These are phyloP conservation scores for Arthrobotrys sinensis DNA, from an alignment of 2,329 filamentous ascomycete species.

Conservation along the genomic window DNA sequence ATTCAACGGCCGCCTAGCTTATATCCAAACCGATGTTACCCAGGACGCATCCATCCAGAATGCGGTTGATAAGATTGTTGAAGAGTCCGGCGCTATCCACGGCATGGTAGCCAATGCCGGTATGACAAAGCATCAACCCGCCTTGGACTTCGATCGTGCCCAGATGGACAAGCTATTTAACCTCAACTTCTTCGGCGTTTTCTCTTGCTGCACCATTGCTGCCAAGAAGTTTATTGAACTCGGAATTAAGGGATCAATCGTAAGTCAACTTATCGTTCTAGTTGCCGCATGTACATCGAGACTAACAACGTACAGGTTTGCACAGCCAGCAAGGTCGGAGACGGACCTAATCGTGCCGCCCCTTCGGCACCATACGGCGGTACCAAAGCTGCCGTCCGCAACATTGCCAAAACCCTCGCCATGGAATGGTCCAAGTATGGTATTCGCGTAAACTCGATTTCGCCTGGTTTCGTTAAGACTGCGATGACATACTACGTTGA, in stretches of 20 bases:
- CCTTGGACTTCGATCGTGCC: conserved; percentile 68
- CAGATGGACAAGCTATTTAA: conserved; percentile 69
- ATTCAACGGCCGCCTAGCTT: conserved; percentile 69
- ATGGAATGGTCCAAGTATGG: conserved; percentile 71
- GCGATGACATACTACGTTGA: conserved; percentile 72
- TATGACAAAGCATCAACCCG: conserved; percentile 70
- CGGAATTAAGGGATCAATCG: conserved; percentile 66
- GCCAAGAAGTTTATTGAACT: conserved; percentile 69
- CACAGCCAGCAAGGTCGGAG: conserved; percentile 71
- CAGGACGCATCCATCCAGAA: conserved; percentile 68
- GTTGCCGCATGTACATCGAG: not conserved
- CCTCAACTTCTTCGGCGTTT: conserved; percentile 71
- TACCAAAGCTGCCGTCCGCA: conserved; percentile 64
- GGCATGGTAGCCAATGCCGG: conserved; percentile 69
- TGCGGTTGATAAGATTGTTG: conserved; percentile 68
- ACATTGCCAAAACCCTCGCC: conserved; percentile 68
- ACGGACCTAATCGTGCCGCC: conserved; percentile 71
- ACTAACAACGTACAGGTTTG: conserved; percentile 66
- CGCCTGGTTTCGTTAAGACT: conserved; percentile 69
- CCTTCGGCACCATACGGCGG: conserved; percentile 70
- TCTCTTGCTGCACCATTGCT: conserved; percentile 70
- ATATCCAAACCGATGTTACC: conserved; percentile 70
- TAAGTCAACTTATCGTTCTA: conserved; percentile 6
- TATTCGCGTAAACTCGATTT: conserved; percentile 70
- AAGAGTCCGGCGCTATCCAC: conserved; percentile 68